Evolutionary conservation across 2,329 filamentous ascomycete genomes (phyloP), one percentile per base, ranked within the genome.

Genomic region (Orbilia ellipsospora): DNA sequence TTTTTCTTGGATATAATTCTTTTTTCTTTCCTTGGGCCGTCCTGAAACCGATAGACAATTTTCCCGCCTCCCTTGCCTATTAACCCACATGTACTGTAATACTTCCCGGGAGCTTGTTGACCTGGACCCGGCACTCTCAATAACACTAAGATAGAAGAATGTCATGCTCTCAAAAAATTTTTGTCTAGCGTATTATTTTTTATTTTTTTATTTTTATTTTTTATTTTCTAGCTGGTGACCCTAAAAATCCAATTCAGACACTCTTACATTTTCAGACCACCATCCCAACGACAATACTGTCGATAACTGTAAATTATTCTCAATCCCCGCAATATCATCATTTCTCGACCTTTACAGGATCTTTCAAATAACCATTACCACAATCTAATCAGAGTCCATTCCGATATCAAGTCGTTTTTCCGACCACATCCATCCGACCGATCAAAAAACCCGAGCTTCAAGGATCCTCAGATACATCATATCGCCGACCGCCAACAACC

Each of bases 31-130:
- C 60, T 60, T 65, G 59, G 36, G 60, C 60, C 56, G 69, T 74
- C 36, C 69, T 74, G 69, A 74, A 74, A 74, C 61, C 62, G 69
- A 73, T 67, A 67, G 63, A 67, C 63, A 66, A 66, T 74, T 74
- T 67, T 74, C 62, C 56, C 69, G 62, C 69, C 69, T 74, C 69
- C 69, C 69, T 74, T 74, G 69, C 69, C 67, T 74, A 62, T 74
- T 48, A 70, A 67, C 62, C 69, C 69, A 74, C 69, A 74, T 74
- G 69, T 66, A 67, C 68, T 52, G 45, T 48, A 48, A 18, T 64
- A 64, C 67, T 64, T 72, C 67, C 69, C 69, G 69, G 69, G 69
- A 74, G 69, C 62, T 62, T 67, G 69, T 67, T 67, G 56, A 74
- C 69, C 69, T 74, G 69, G 69, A 67, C 69, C 69, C 69, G 69